These are phyloP conservation scores for Setaria italica DNA, from an alignment of 202 grass and related monocot species.

Conservation along the genomic window DNA sequence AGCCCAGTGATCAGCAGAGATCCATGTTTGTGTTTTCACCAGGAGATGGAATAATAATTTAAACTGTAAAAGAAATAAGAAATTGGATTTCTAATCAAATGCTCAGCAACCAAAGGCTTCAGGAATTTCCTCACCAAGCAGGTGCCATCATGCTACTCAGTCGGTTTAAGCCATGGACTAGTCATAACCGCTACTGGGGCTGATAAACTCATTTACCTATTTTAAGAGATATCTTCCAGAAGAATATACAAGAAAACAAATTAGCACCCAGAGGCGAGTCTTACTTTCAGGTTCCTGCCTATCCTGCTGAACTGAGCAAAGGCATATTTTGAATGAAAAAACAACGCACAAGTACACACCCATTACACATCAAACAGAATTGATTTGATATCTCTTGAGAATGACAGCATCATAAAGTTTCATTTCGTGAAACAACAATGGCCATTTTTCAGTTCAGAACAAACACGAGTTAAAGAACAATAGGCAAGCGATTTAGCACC, in stretches of 20 bases:
- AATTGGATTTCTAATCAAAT: neutral
- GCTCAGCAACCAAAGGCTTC: neutral
- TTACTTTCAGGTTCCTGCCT: neutral
- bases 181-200: too few relatives aligned
- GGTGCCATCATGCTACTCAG: too few relatives aligned
- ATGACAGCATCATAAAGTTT: neutral
- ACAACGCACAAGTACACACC: neutral
- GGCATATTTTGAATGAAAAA: neutral
- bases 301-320: neutral
- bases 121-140: neutral
- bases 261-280: neutral
- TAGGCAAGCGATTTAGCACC: neutral
- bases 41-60: too few relatives aligned
- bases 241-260: neutral
- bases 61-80: neutral
- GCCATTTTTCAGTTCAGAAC: neutral
- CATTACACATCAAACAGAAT: neutral
- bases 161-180: too few relatives aligned
- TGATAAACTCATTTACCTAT: too few relatives aligned
- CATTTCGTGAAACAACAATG: neutral
- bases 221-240: neutral
- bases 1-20: neutral
- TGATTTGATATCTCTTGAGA: neutral
- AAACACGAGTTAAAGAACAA: neutral
- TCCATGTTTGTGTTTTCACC: neutral